Conservation (phyloP, 352 stramenopile species). For the Blastocystis sp. region DNA sequence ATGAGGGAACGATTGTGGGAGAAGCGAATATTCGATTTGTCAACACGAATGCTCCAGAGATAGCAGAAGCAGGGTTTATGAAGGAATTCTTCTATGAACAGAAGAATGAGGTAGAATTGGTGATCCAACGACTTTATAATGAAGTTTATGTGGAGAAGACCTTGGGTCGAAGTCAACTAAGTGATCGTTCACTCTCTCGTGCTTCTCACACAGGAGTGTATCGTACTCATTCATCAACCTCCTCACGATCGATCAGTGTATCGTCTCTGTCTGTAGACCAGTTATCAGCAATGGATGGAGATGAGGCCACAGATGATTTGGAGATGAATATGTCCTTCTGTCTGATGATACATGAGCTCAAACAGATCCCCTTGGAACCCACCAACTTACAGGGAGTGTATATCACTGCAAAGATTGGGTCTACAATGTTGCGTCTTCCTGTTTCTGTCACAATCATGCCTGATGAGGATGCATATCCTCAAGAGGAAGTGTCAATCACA, state of each 20-base stretch:
- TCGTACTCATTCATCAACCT: background rate
- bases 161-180: background rate
- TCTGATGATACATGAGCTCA: background rate
- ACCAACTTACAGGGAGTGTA: conserved; percentile 1
- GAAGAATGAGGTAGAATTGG: background rate
- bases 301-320: conserved; percentile 37
- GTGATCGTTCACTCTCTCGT: background rate
- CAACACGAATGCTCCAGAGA: background rate
- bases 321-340: conserved; percentile 52
- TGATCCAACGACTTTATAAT: background rate
- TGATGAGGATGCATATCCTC: background rate
- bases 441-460: background rate
- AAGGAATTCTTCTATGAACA: background rate
- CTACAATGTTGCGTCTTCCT: background rate
- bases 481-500: background rate
- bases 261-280: conserved; percentile 19
- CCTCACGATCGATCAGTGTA: background rate
- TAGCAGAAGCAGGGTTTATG: conserved; percentile 1
- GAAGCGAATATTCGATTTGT: conserved; percentile 22
- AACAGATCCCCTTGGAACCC: background rate
- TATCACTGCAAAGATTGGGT: background rate
- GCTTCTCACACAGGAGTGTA: conserved; percentile 36
- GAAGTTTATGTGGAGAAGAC: conserved; percentile 44
- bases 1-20: background rate
- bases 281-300: conserved; percentile 1